Evolutionary conservation across 2,329 filamentous ascomycete species (phyloP).

Genomic region (Exophiala aquamarina): DNA sequence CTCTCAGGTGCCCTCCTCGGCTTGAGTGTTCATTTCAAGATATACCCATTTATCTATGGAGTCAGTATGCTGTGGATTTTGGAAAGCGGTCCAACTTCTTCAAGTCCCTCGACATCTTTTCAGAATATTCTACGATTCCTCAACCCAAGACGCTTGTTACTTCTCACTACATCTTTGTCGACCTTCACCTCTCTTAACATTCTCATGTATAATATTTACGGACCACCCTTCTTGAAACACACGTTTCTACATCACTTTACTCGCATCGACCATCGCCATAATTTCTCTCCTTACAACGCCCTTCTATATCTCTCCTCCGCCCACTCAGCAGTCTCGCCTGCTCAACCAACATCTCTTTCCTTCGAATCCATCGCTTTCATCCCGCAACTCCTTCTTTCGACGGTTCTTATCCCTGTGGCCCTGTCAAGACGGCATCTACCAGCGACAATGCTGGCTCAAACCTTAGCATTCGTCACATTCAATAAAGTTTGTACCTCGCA

Average conservation of each 20-base stretch:
- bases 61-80: conserved; percentile 51
- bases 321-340: conserved; percentile 37
- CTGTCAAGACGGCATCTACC: conserved; percentile 53
- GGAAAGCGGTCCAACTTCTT: conserved; percentile 8
- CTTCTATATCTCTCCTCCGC: conserved; percentile 85
- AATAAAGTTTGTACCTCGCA: conserved; percentile 99
- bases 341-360: conserved; percentile 41
- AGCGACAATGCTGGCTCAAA: conserved; percentile 84
- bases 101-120: conserved; percentile 19
- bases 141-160: conserved; percentile 38
- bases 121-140: conserved; percentile 33
- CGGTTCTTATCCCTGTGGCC: conserved; percentile 68
- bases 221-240: conserved; percentile 77
- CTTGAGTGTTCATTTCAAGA: conserved; percentile 92
- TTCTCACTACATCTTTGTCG: conserved; percentile 60
- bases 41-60: conserved; percentile 96
- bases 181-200: conserved; percentile 75
- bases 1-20: conserved; percentile 77
- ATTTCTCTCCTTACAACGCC: conserved; percentile 95
- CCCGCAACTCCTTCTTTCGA: conserved; percentile 80
- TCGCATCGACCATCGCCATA: conserved; percentile 93
- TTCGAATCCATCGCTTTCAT: conserved; percentile 84
- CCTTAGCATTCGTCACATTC: conserved; percentile 94
- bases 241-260: conserved; percentile 92
- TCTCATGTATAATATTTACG: conserved; percentile 78